These are phyloP conservation scores for Aureoboletus auriporus DNA, from an alignment of 768 basidiomycete species.

Conservation along the genomic window DNA sequence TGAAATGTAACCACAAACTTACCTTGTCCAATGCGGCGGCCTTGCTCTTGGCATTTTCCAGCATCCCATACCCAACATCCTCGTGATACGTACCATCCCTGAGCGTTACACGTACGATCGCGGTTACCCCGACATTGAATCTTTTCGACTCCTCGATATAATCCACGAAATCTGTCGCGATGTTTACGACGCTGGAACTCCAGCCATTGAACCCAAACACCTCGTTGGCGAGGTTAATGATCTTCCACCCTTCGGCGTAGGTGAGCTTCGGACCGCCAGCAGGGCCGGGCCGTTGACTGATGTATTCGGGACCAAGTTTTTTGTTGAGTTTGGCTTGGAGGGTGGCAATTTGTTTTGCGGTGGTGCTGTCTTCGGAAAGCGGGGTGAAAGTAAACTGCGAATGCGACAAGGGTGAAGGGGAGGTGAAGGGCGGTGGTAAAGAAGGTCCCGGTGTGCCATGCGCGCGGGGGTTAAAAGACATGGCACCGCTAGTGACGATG, in stretches of 20 bases:
- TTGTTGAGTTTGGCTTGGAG: conserved; percentile 81
- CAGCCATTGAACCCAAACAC: conserved; percentile 98
- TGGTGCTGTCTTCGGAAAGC: conserved; percentile 57
- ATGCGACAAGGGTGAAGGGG: not conserved
- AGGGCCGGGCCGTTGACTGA: conserved; percentile 86
- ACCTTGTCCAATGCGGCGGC: conserved; percentile 91
- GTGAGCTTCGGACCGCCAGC: conserved; percentile 84
- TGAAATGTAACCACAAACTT: conserved; percentile 18
- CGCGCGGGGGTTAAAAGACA: conserved; percentile 59
- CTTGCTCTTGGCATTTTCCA: conserved; percentile 85
- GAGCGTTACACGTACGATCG: conserved; percentile 83
- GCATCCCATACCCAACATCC: conserved; percentile 86
- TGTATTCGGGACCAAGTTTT: conserved; percentile 91
- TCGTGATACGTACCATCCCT: conserved; percentile 89
- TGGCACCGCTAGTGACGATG: conserved; percentile 47
- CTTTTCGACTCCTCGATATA: conserved; percentile 60
- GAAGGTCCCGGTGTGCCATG: conserved; percentile 36
- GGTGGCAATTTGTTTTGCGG: conserved; percentile 50
- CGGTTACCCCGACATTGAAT: conserved; percentile 74
- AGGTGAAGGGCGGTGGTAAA: conserved; percentile 2
- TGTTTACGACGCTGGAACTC: conserved; percentile 73
- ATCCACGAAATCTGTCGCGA: conserved; percentile 80
- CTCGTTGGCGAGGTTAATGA: conserved; percentile 96
- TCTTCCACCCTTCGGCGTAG: conserved; percentile 97
- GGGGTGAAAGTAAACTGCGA: conserved; percentile 6